Evolutionary conservation across 768 basidiomycete species (phyloP), one percentile per base, ranked within the genome.

Genomic region (Fomitopsis pulvina): DNA sequence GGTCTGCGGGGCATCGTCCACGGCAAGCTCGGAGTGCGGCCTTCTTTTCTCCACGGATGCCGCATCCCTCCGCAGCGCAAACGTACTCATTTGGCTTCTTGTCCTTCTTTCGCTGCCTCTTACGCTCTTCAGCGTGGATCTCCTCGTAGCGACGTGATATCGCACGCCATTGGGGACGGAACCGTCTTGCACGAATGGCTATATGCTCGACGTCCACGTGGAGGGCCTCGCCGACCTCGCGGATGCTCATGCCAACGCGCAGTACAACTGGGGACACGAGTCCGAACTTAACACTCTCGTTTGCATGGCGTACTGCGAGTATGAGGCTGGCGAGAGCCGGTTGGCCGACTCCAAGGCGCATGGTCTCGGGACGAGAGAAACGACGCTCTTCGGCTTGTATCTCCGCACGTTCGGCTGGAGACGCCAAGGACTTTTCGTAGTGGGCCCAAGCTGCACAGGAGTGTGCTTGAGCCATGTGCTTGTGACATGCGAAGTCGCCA

Each of bases 21-120:
- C 28, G 39, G 38, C 58, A 60, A 14, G 47, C 22, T 38, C 39
- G 22, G 3, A 60, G 47, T 8, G 45, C 54, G 2, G 56, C 50
- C 32, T 54, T 54, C 4, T 49, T 41, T 18, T 48, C 42, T 6
- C 47, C 58, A 22, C 47, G 41, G 21, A 60, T 57, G 10, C 56
- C 56, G 29, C 58, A 60, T 18, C 54, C 51, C 42, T 49, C 40
- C 21, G 52, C 53, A 9, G 58, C 56, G 49, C 58, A 60, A 14
- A 48, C 22, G 32, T 57, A 60, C 34, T 38, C 41, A 28, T 43
- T 41, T 9, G 52, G 51, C 24, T 43, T 51, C 20, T 46, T 48
- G 7, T 27, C 53, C 6, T 51, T 39, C 30, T 51, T 54, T 9
- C 8, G 27, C 18, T 51, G 48, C 27, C 49, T 44, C 21, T 39